Percentiles rank a stretch among this genome's conserved stretches.
Evolutionary conservation across 2,329 filamentous ascomycete species (phyloP).

Genomic region (Tolypocladium ophioglossoides): DNA sequence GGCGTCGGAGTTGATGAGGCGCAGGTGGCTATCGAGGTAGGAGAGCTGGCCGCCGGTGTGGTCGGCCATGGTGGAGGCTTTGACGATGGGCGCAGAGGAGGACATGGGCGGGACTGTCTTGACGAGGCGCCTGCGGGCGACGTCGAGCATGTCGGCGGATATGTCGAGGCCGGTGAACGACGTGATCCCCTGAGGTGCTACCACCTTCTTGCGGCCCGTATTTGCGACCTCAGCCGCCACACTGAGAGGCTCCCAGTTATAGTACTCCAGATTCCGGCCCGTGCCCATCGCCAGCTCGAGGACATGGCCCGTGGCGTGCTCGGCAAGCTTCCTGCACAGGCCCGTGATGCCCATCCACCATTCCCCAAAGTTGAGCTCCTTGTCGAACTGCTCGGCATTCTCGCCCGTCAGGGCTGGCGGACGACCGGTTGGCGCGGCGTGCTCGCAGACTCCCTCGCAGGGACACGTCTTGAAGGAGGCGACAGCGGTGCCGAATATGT

Average conservation of each 20-base stretch:
- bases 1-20: constrained; percentile 39
- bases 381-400: constrained; percentile 46
- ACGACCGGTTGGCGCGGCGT: constrained; percentile 34
- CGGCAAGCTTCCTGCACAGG: constrained; percentile 38
- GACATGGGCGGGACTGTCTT: constrained; percentile 29
- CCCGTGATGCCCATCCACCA: constrained; percentile 43
- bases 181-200: constrained; percentile 21
- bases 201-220: constrained; percentile 5
- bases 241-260: constrained; percentile 40
- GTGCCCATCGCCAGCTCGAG: constrained; percentile 54
- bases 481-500: constrained; percentile 29
- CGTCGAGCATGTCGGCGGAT: constrained; percentile 47
- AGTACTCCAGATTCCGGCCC: constrained; percentile 49
- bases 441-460: constrained; percentile 17
- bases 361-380: constrained; percentile 46
- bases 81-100: constrained; percentile 19
- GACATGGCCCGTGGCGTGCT: constrained; percentile 42
- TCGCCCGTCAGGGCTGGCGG: constrained; percentile 34
- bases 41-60: constrained; percentile 24
- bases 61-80: constrained; percentile 21
- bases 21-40: constrained; percentile 30
- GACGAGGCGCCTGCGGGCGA: constrained; percentile 42
- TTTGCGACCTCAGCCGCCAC: constrained; percentile 8
- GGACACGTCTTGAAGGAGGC: constrained; percentile 20
- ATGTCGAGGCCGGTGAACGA: constrained; percentile 55